Evolutionary conservation across 176 grass and related monocot genomes (phyloP), one percentile per base, ranked within the genome.

Genomic region (Phoenix dactylifera): DNA sequence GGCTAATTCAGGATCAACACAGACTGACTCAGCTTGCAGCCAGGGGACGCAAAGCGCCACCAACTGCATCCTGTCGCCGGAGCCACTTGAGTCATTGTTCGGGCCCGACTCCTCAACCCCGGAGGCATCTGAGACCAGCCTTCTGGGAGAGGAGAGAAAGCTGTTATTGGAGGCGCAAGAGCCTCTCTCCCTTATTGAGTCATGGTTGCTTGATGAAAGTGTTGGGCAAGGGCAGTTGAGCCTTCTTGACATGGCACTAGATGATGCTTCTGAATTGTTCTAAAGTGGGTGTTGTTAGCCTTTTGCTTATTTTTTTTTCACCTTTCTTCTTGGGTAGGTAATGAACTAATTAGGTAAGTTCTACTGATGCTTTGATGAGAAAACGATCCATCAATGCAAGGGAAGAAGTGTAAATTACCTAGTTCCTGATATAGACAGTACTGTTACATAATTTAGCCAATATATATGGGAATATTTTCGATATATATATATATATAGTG

Each of bases 131-230:
- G 64, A 44, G 35, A 44, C 35, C 35, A 44, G 35, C 35, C 35
- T 44, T 14, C 10, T 14, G 9, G 7, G 35, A 14, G 35, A 44
- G 35, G 35, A 44, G 10, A 44, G 35, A 44, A 44, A 44, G 58
- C 5, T 2, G 16, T 5, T 29, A 9, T 7, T 18, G 4, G 58
- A 32, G 25, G 25, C 16, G 5, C 58, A 39, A n/a, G 30, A 16
- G 58, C 58, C 58, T 7, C 58, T 60, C 58, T 60, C 58, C 16
- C 5, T 60, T 57, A 63, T 93, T 53, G 88, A 87, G 64, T 84
- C 80, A 68, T 93, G 88, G 88, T 72, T 93, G 55, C 66, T 87
- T 22, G 76, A 80, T 78, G 88, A 72, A 59, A 26, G 51, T 64
- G 39, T 3, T 22, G 79, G 72, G 14, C 60, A 74, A 59, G 57